Evolutionary conservation across 768 basidiomycete species (phyloP).

Genomic region (Suillus tomentosus): DNA sequence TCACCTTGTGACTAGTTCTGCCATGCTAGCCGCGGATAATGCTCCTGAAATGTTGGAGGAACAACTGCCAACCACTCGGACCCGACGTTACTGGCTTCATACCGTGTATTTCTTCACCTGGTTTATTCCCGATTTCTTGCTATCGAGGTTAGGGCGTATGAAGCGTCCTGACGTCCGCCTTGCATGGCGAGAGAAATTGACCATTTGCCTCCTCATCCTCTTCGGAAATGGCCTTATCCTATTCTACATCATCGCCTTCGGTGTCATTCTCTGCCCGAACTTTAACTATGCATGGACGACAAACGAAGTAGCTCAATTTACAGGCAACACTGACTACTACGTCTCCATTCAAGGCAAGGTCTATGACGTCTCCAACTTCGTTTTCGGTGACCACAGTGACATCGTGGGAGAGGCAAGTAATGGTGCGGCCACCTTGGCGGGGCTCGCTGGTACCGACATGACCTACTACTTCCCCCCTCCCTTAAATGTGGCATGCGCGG

Average conservation of each 20-base stretch:
- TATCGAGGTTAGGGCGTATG: slow-evolving; percentile 58
- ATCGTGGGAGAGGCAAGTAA: slow-evolving; percentile 55
- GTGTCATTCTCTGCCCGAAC: slow-evolving; percentile 60
- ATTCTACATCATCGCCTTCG: slow-evolving; percentile 70
- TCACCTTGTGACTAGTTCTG: slow-evolving; percentile 39
- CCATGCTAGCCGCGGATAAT: slow-evolving; percentile 42
- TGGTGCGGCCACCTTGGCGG: slow-evolving; percentile 43
- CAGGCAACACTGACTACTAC: slow-evolving; percentile 55
- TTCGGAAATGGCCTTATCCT: slow-evolving; percentile 54
- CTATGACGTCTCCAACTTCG: slow-evolving; percentile 61
- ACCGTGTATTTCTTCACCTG: slow-evolving; percentile 55
- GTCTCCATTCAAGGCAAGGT: slow-evolving; percentile 64
- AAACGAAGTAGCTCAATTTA: slow-evolving; percentile 53
- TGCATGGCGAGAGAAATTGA: slow-evolving; percentile 71
- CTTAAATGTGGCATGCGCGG: slow-evolving; percentile 56
- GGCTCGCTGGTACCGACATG: slow-evolving; percentile 63
- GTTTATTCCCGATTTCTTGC: slow-evolving; percentile 55
- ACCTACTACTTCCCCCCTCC: slow-evolving; percentile 67
- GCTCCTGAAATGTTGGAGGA: slow-evolving; percentile 53
- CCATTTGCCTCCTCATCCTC: slow-evolving; percentile 62
- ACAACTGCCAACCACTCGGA: slow-evolving; percentile 50
- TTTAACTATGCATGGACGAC: slow-evolving; percentile 60
- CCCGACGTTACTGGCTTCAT: slow-evolving; percentile 60
- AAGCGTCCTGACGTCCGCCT: slow-evolving; percentile 67
- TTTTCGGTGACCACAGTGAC: slow-evolving; percentile 65